phyloP scores from a whole-genome alignment of 495 filamentous ascomycete genomes.

The Delitschia confertaspora region DNA sequence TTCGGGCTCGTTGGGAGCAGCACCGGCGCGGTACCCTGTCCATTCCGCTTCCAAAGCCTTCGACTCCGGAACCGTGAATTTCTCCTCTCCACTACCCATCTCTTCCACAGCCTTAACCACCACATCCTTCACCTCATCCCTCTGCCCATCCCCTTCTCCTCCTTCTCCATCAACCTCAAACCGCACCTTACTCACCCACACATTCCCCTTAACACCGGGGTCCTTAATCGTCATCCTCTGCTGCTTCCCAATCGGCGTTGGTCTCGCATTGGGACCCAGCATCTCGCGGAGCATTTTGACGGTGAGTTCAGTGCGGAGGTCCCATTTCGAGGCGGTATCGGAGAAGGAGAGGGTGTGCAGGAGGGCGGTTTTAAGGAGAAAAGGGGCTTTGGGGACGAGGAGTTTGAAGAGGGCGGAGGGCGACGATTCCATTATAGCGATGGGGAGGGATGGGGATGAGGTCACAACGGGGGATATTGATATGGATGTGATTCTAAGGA shows the following conservation, averaged over 20 bases:
- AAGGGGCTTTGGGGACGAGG: slow-evolving; percentile 42
- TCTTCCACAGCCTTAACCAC: slow-evolving; percentile 55
- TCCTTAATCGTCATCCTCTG: slow-evolving; percentile 57
- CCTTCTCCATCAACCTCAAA: slow-evolving; percentile 48
- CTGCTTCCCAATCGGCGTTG: slow-evolving; percentile 45
- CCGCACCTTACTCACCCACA: slow-evolving; percentile 68
- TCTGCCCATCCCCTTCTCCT: too few relatives aligned
- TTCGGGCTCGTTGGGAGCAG: slow-evolving; percentile 44
- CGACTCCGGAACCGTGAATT: slow-evolving; percentile 47
- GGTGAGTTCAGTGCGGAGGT: slow-evolving; percentile 66
- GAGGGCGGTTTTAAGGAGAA: slow-evolving; percentile 58
- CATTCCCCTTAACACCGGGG: slow-evolving; percentile 61
- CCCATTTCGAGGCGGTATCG: slow-evolving; percentile 61
- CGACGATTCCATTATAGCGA: slow-evolving; percentile 20
- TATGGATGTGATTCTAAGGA: too few relatives aligned
- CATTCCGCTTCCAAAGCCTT: slow-evolving; percentile 71
- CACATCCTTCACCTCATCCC: slow-evolving; percentile 51
- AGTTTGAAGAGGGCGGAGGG: slow-evolving; percentile 25
- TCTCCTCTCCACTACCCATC: slow-evolving; percentile 42
- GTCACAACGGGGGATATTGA: too few relatives aligned
- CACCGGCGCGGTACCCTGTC: slow-evolving; percentile 63
- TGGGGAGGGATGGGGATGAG: neutral
- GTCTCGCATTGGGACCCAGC: slow-evolving; percentile 38
- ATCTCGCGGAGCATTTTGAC: slow-evolving; percentile 61
- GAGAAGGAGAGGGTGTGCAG: slow-evolving; percentile 59